Base-by-base conservation (phyloP, 192 early-diverging fungal genomes). In the Backusella psychrophila region DNA sequence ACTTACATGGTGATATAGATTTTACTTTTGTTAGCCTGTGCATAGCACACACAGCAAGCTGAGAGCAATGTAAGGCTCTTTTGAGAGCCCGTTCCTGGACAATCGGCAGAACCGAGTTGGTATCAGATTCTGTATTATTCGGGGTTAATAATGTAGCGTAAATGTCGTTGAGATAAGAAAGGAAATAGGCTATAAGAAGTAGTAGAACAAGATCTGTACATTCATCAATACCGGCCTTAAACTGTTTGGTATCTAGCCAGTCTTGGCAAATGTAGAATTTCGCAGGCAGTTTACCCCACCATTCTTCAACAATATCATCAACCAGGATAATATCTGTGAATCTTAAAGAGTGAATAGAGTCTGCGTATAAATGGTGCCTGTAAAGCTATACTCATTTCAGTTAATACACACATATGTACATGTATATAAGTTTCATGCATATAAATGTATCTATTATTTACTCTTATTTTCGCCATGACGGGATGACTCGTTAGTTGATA, bases 1-100 rank as follows among this genome's bases (percentile, higher is more conserved):
- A 63, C 21, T 63, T 63, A 63, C 56, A 63, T 63, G 23, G 56
- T 14, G 56, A 63, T 63, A 63, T 63, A 63, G 56, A 63, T 14
- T 63, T 23, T 26, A 63, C 56, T 29, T 29, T 3, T 63, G 56
- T 63, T 63, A 63, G 21, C 29, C 56, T 8, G 2, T 63, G 56
- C 26, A 63, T 63, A 63, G 56, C 56, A 63, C 26, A 63, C 12
- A 63, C 56, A 63, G 9, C 26, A 7, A 63, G 23, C 9, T 63
- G 56, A 63, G 56, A 63, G 26, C 56, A 63, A 29, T 63, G 56
- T 3, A 63, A 29, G 0, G 23, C 21, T 12, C 56, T 23, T 29
- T 63, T 63, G 9, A 63, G 26, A 14, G 56, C 56, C 2, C 56
- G 56, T 14, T 63, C 56, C 23, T 63, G 56, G 0, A 63, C 26